These are phyloP conservation scores for Candida insectalens DNA, from an alignment of 805 yeast genomes.

Conservation along the genomic window DNA sequence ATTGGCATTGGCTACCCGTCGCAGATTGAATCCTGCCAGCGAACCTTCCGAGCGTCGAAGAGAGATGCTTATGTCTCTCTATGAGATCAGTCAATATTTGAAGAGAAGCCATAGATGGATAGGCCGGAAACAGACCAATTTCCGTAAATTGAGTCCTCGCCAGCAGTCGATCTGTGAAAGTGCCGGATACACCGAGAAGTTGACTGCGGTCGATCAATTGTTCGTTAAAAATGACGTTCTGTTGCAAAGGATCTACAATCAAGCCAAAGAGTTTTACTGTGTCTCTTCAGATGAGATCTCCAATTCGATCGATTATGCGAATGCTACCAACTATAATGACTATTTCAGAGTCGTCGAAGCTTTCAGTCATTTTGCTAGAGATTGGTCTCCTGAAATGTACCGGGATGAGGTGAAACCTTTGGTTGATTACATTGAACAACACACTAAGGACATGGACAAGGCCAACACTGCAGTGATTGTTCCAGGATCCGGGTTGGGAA, in stretches of 20 bases:
- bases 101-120: conserved; percentile 32
- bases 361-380: conserved; percentile 68
- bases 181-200: conserved; percentile 45
- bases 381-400: conserved; percentile 54
- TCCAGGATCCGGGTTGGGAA: conserved; percentile 87
- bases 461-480: conserved; percentile 44
- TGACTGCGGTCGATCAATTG: conserved; percentile 37
- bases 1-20: conserved; percentile 1
- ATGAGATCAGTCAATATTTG: conserved; percentile 37
- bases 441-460: conserved; percentile 23
- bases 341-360: conserved; percentile 52
- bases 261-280: conserved; percentile 25
- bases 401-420: conserved; percentile 44
- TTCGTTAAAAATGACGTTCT: conserved; percentile 39
- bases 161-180: conserved; percentile 46
- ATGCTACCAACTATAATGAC: conserved; percentile 10
- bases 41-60: conserved; percentile 12
- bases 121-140: conserved; percentile 32
- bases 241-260: conserved; percentile 33
- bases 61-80: conserved; percentile 29
- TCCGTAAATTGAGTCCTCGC: conserved; percentile 38
- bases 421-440: conserved; percentile 36
- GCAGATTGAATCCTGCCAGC: neutral
- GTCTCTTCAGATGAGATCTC: conserved; percentile 36
- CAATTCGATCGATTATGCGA: conserved; percentile 17